phyloP scores from a whole-genome alignment of 1,284 basidiomycete species.

The Apiotrichum akiyoshidainum region DNA sequence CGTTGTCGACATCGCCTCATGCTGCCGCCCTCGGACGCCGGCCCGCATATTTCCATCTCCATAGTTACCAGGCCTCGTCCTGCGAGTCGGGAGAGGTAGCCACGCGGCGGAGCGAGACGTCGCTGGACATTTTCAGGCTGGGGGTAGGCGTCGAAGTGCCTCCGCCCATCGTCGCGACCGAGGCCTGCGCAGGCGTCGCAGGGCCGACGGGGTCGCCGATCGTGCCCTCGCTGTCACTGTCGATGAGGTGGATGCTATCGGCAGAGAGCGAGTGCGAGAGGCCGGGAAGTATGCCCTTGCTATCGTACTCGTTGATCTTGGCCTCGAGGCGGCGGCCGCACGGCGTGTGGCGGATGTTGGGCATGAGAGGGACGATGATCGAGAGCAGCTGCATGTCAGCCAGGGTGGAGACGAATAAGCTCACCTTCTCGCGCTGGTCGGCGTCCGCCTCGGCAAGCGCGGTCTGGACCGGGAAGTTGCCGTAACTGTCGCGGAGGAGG shows the following conservation, averaged over 20 bases:
- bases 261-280: conserved; percentile 1
- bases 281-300: conserved; percentile 10
- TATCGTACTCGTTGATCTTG: conserved; percentile 28
- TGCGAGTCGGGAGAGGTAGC: conserved; percentile 7
- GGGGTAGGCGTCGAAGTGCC: neutral
- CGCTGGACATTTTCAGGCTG: neutral
- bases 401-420: neutral
- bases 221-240: neutral
- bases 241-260: conserved; percentile 4
- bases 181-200: too few relatives aligned
- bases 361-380: conserved; percentile 34
- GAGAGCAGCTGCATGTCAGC: conserved; percentile 27
- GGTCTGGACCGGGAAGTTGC: conserved; percentile 48
- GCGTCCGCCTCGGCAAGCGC: conserved; percentile 32
- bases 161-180: neutral
- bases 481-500: conserved; percentile 42
- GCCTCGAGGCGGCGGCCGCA: conserved; percentile 41
- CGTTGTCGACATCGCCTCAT: too few relatives aligned
- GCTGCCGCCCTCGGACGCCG: too few relatives aligned
- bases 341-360: conserved; percentile 38
- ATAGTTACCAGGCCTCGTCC: neutral
- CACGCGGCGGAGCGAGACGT: conserved; percentile 7
- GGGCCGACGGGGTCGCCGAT: too few relatives aligned
- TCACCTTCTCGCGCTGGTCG: conserved; percentile 33
- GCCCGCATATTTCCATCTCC: too few relatives aligned